These are phyloP conservation scores for Ceratobasidium sp. DNA, from an alignment of 1,284 basidiomycete species.

Conservation along the genomic window DNA sequence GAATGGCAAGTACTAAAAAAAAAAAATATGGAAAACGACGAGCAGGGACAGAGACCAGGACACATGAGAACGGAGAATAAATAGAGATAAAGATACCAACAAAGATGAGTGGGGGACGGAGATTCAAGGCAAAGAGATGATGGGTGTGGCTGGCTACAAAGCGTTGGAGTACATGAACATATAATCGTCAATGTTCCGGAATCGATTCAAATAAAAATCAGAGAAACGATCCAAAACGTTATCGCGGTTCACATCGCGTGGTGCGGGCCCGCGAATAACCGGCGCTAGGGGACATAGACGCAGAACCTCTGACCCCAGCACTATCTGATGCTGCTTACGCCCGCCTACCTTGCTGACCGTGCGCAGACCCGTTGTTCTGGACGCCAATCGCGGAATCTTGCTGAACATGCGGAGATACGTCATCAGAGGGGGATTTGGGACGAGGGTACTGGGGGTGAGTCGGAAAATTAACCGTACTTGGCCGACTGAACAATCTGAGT, in stretches of 20 bases:
- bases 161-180: slow-evolving; percentile 14
- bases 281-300: slow-evolving; percentile 29
- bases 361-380: slow-evolving; percentile 5
- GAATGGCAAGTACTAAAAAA: neutral
- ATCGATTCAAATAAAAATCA: slow-evolving; percentile 25
- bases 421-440: neutral
- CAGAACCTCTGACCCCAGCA: slow-evolving; percentile 7
- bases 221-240: slow-evolving; percentile 5
- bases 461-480: neutral
- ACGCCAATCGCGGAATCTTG: slow-evolving; percentile 10
- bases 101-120: no score
- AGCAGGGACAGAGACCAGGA: neutral
- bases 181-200: slow-evolving; percentile 32
- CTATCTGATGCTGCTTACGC: neutral
- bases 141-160: slow-evolving; percentile 1
- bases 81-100: neutral
- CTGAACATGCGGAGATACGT: neutral
- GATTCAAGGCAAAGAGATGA: no score
- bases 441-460: neutral
- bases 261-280: slow-evolving; percentile 17
- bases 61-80: no score
- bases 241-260: slow-evolving; percentile 4
- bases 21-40: neutral
- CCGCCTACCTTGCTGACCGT: slow-evolving; percentile 8
- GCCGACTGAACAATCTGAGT: neutral